Conservation (phyloP, 345 rosid genomes). For the Lumnitzera littorea region DNA sequence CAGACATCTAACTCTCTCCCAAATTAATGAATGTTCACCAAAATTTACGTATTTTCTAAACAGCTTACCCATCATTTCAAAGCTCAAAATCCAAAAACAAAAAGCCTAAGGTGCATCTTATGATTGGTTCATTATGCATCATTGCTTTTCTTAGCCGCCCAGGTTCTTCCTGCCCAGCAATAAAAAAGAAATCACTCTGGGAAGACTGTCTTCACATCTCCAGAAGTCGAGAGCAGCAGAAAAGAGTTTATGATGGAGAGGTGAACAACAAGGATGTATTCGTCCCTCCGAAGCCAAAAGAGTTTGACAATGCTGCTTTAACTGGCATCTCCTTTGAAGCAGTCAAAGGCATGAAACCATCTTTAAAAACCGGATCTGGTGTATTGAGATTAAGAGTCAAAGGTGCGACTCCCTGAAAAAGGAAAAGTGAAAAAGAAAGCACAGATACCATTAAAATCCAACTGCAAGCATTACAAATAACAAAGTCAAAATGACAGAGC, state of each 20-base stretch:
- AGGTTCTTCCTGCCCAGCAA: not conserved
- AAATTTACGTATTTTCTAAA: too few relatives aligned
- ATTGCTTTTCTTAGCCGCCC: not conserved
- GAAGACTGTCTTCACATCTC: too few relatives aligned
- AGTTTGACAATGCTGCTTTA: conserved; percentile 72
- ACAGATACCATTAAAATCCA: not conserved
- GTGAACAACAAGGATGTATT: conserved; percentile 73
- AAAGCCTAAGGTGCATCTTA: too few relatives aligned
- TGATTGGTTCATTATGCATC: too few relatives aligned
- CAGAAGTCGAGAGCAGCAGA: too few relatives aligned
- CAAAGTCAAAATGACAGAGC: not conserved
- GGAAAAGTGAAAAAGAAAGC: not conserved
- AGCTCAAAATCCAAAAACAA: too few relatives aligned
- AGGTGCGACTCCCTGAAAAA: conserved; percentile 78
- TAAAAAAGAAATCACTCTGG: not conserved
- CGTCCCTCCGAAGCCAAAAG: conserved; percentile 95
- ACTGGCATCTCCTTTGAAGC: conserved; percentile 60
- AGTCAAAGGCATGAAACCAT: conserved; percentile 55
- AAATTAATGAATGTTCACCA: too few relatives aligned
- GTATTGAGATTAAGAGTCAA: conserved; percentile 63
- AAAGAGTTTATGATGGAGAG: conserved; percentile 12
- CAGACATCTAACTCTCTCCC: too few relatives aligned
- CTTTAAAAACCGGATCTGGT: conserved; percentile 73
- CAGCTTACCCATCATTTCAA: too few relatives aligned
- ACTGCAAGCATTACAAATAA: not conserved